Conservation (phyloP, 176 grass and related monocot species). For the Zoysia japonica region DNA sequence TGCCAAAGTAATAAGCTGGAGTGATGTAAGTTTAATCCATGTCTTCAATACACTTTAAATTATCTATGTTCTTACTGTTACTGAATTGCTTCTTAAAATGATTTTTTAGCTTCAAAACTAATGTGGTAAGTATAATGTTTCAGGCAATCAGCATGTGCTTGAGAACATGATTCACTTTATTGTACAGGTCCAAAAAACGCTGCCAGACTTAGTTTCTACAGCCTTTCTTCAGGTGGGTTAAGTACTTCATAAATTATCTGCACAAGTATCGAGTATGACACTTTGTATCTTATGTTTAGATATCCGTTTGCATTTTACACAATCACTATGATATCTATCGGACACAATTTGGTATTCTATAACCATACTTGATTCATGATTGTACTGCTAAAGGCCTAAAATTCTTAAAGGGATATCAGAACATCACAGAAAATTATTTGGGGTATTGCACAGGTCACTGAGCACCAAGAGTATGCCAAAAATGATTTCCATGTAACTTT, state of each 20-base stretch:
- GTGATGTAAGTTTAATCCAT: constrained; percentile 60
- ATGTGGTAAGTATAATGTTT: constrained; percentile 31
- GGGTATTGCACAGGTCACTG: no score
- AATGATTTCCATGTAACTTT: no score
- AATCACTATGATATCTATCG: no score
- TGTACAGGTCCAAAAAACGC: constrained; percentile 56
- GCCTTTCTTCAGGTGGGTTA: constrained; percentile 59
- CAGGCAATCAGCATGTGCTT: constrained; percentile 64
- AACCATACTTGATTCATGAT: no score
- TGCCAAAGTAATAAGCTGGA: constrained; percentile 77
- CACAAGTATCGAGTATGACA: background rate
- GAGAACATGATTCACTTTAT: constrained; percentile 76
- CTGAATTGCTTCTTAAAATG: constrained; percentile 17
- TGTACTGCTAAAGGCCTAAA: no score
- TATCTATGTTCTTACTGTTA: background rate
- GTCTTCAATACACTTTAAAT: background rate
- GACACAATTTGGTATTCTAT: no score
- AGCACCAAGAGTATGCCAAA: no score
- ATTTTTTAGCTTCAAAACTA: constrained; percentile 26
- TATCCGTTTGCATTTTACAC: background rate
- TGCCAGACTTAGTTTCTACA: constrained; percentile 57
- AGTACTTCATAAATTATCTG: background rate
- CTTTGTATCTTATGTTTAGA: no score
- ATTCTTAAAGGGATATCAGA: no score
- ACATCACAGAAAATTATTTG: no score